phyloP scores from a whole-genome alignment of 257 asterid species.

The Coffea canephora region DNA sequence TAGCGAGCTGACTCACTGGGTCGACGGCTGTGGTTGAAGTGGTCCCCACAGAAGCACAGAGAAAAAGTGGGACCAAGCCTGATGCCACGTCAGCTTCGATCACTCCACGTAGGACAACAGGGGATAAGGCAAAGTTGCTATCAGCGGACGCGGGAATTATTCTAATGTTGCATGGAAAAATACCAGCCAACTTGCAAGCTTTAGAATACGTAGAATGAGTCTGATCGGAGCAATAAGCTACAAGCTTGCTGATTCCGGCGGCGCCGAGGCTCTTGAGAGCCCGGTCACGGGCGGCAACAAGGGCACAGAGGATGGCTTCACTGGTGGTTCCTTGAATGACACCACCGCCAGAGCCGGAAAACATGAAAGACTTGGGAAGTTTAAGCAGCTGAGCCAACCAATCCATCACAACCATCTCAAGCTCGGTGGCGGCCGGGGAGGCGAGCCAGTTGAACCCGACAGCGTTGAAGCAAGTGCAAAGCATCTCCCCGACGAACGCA shows the following conservation, averaged over 20 bases:
- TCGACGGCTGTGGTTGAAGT: constrained; percentile 77
- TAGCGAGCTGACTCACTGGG: constrained; percentile 43
- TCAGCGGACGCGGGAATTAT: constrained; percentile 42
- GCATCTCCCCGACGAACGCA: constrained; percentile 68
- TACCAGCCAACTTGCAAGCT: constrained; percentile 69
- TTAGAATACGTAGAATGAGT: constrained; percentile 54
- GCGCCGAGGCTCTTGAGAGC: constrained; percentile 43
- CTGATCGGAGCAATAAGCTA: constrained; percentile 72
- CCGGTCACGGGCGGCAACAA: constrained; percentile 66
- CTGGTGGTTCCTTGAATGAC: constrained; percentile 76
- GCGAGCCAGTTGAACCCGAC: constrained; percentile 89
- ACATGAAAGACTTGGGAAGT: constrained; percentile 54
- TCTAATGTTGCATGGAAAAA: constrained; percentile 49
- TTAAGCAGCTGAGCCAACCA: constrained; percentile 71
- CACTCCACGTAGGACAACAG: constrained; percentile 29
- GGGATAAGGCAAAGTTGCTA: constrained; percentile 36
- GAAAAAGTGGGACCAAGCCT: constrained; percentile 53
- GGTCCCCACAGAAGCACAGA: constrained; percentile 70
- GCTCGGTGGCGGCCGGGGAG: constrained; percentile 84
- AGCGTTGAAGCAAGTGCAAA: constrained; percentile 65
- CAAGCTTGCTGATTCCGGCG: constrained; percentile 46
- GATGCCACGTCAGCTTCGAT: constrained; percentile 41
- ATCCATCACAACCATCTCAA: constrained; percentile 79
- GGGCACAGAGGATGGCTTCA: constrained; percentile 57
- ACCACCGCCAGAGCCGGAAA: constrained; percentile 83